phyloP scores from a whole-genome alignment of 495 filamentous ascomycete genomes.

The Penicillium simplicissimum region DNA sequence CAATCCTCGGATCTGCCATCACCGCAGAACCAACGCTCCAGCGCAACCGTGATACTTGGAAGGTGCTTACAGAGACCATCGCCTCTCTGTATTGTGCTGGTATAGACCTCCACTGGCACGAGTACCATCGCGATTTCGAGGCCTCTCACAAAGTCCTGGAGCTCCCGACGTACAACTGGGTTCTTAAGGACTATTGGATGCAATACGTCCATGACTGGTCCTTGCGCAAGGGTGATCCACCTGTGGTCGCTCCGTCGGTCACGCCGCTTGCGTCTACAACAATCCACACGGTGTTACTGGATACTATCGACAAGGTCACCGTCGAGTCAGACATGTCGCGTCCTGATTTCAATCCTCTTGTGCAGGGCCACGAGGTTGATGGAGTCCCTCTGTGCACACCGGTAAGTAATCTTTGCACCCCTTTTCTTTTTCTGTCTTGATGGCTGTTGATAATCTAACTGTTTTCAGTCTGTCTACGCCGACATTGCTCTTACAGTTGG shows the following conservation, averaged over 20 bases:
- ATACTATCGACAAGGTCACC: not conserved
- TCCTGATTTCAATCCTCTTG: not conserved
- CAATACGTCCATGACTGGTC: conserved; percentile 36
- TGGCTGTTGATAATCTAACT: not conserved
- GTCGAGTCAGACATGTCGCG: conserved; percentile 22
- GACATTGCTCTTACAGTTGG: not conserved
- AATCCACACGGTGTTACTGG: not conserved
- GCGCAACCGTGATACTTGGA: not conserved
- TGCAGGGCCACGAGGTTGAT: not conserved
- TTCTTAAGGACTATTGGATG: conserved; percentile 42
- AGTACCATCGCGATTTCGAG: conserved; percentile 62
- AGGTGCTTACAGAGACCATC: not conserved
- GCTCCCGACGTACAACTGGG: conserved; percentile 61
- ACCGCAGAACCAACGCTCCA: not conserved
- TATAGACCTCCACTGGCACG: conserved; percentile 62
- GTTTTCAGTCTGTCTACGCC: not conserved
- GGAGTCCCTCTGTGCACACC: not conserved
- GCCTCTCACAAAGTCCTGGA: conserved; percentile 52
- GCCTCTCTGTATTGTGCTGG: conserved; percentile 45
- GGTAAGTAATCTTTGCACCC: not conserved
- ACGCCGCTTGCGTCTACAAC: not conserved
- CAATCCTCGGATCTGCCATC: too few relatives aligned
- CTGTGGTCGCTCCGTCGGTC: not conserved
- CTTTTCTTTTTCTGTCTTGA: not conserved
- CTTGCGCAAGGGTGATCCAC: not conserved